Evolutionary conservation across 805 yeast genomes (phyloP).

Genomic region (Kodamaea jinghongensis): DNA sequence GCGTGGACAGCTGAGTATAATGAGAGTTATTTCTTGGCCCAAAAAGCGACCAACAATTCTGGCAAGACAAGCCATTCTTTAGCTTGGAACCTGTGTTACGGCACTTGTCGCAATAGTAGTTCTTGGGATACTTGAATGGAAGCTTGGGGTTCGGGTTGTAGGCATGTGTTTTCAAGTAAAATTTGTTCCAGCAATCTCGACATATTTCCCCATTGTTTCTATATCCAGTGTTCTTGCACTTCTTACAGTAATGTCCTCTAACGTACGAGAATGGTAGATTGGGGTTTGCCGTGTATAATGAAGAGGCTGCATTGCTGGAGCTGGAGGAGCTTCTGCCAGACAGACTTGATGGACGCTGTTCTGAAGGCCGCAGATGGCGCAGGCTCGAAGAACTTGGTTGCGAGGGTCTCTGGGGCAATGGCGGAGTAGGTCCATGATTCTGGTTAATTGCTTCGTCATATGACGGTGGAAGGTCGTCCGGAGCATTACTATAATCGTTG

Average conservation of each 20-base stretch:
- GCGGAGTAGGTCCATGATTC: constrained; percentile 9
- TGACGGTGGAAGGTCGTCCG: constrained; percentile 40
- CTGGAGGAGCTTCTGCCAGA: constrained; percentile 1
- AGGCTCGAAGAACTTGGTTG: background rate
- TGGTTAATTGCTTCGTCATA: constrained; percentile 44
- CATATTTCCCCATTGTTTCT: constrained; percentile 27
- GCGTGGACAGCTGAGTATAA: constrained; percentile 1
- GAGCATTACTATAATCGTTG: constrained; percentile 8
- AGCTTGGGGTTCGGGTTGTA: constrained; percentile 48
- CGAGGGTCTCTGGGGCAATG: constrained; percentile 6
- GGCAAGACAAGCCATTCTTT: constrained; percentile 64
- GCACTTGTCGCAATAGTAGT: constrained; percentile 65
- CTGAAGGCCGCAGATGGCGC: background rate
- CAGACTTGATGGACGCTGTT: background rate
- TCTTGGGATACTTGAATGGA: constrained; percentile 67
- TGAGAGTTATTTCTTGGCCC: constrained; percentile 39
- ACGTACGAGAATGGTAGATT: constrained; percentile 29
- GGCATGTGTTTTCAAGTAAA: constrained; percentile 26
- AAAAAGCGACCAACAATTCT: constrained; percentile 66
- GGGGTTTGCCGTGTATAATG: constrained; percentile 16
- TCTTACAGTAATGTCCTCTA: constrained; percentile 28
- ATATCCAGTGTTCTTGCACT: constrained; percentile 37
- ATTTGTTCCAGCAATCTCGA: constrained; percentile 29
- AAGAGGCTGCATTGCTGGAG: background rate
- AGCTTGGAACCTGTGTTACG: constrained; percentile 66